These are phyloP conservation scores for Picea sitchensis DNA, from an alignment of 75 land plant species.

Conservation along the genomic window DNA sequence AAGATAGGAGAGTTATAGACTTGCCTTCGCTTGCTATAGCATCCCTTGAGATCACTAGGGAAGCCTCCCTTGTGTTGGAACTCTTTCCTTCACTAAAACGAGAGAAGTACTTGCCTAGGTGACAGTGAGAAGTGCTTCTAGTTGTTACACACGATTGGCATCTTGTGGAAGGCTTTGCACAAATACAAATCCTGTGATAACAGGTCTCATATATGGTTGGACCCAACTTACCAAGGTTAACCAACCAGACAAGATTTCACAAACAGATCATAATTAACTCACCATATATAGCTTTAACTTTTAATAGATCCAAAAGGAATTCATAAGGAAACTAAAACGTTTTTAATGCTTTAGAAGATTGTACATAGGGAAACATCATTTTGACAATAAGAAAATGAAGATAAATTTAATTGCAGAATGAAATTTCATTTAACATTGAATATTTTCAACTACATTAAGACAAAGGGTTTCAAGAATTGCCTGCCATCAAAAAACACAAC, in stretches of 20 bases:
- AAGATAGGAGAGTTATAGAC: too few relatives aligned
- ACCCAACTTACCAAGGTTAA: background rate
- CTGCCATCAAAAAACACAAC: background rate
- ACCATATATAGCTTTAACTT: too few relatives aligned
- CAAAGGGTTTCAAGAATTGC: background rate
- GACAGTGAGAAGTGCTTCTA: too few relatives aligned
- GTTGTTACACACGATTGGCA: too few relatives aligned
- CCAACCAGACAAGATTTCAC: background rate
- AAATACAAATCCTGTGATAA: too few relatives aligned
- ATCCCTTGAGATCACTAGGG: too few relatives aligned
- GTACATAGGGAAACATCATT: background rate
- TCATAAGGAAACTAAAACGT: background rate
- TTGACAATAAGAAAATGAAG: background rate
- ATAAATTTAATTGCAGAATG: background rate
- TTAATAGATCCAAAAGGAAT: background rate
- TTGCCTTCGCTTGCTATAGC: too few relatives aligned
- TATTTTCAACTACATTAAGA: constrained; percentile 1
- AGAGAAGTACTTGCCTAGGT: too few relatives aligned
- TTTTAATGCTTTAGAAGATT: background rate
- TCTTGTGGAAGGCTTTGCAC: too few relatives aligned
- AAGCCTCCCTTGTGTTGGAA: too few relatives aligned
- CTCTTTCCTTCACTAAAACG: too few relatives aligned
- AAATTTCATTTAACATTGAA: background rate
- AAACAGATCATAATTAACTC: background rate
- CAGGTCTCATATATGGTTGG: background rate